A percentile compares a stretch with the other conserved stretches of the same genome.
Evolutionary conservation across 2,329 filamentous ascomycete species (phyloP).

Genomic region (Xylariales sp.): DNA sequence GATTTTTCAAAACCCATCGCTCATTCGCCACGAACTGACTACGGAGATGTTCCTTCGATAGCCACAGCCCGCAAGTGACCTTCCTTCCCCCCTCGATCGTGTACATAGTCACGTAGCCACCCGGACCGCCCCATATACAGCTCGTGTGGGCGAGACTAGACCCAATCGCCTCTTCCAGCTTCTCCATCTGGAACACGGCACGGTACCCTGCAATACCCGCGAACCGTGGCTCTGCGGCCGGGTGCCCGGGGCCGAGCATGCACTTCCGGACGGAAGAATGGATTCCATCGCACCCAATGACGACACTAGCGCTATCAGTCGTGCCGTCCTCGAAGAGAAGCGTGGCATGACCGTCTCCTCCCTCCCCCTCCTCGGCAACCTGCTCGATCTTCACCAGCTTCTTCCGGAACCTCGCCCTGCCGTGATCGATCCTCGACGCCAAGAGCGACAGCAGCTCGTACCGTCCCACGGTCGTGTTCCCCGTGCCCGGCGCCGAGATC

Average conservation of each 20-base stretch:
- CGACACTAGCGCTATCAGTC: conserved; percentile 36
- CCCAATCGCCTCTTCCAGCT: conserved; percentile 1
- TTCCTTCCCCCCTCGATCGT: conserved; percentile 4
- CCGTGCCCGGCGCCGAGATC: neutral
- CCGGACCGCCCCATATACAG: conserved; percentile 6
- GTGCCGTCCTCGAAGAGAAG: conserved; percentile 42
- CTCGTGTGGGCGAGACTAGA: conserved; percentile 1
- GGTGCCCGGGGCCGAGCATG: neutral
- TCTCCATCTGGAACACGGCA: conserved; percentile 3
- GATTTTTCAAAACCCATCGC: conserved; percentile 4
- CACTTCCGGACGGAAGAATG: conserved; percentile 36
- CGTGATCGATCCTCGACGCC: conserved; percentile 4
- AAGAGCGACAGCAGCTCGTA: conserved; percentile 2
- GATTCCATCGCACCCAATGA: conserved; percentile 50
- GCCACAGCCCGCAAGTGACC: conserved; percentile 3
- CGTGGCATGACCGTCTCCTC: neutral
- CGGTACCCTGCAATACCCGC: conserved; percentile 3
- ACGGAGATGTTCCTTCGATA: conserved; percentile 1
- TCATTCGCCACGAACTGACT: conserved; percentile 3
- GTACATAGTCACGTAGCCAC: conserved; percentile 6
- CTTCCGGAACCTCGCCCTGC: conserved; percentile 1
- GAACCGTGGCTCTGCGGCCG: neutral
- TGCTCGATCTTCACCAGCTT: neutral
- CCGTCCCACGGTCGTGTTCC: conserved; percentile 1
- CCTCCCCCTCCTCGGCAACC: no score